These are phyloP conservation scores for Kwoniella bestiolae DNA, from an alignment of 768 basidiomycete genomes.

Conservation along the genomic window DNA sequence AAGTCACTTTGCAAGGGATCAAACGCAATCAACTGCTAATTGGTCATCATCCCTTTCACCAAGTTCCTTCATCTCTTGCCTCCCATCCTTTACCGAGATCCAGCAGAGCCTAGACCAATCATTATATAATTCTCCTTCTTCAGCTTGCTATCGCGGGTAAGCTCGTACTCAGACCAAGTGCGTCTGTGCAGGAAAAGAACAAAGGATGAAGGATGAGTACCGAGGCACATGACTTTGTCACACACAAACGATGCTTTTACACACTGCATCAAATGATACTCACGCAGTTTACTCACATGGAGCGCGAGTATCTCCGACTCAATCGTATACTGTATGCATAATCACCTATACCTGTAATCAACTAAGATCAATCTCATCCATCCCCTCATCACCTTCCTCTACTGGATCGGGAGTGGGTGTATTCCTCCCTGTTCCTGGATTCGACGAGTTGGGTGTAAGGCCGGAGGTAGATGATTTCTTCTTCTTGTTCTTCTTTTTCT, in stretches of 20 bases:
- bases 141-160: neutral
- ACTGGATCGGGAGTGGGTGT: neutral
- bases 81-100: neutral
- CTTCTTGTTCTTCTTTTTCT: conserved; percentile 29
- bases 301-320: neutral
- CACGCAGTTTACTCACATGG: too few relatives aligned
- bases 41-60: neutral
- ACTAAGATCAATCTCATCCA: conserved; percentile 44
- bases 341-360: conserved; percentile 12
- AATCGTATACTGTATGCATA: conserved; percentile 7
- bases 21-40: neutral
- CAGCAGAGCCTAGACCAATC: neutral
- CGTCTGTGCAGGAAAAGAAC: neutral
- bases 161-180: neutral
- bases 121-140: neutral
- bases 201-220: neutral
- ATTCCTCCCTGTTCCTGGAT: neutral
- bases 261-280: neutral
- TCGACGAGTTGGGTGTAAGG: conserved; percentile 6
- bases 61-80: neutral
- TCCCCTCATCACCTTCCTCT: conserved; percentile 21
- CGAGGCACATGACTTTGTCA: neutral
- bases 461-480: conserved; percentile 20
- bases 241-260: neutral
- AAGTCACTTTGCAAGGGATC: neutral